Percentiles rank a stretch among this genome's conserved stretches.
These are phyloP conservation scores for Phaeoacremonium minimum DNA, from an alignment of 2,329 filamentous ascomycete genomes.

Conservation along the genomic window DNA sequence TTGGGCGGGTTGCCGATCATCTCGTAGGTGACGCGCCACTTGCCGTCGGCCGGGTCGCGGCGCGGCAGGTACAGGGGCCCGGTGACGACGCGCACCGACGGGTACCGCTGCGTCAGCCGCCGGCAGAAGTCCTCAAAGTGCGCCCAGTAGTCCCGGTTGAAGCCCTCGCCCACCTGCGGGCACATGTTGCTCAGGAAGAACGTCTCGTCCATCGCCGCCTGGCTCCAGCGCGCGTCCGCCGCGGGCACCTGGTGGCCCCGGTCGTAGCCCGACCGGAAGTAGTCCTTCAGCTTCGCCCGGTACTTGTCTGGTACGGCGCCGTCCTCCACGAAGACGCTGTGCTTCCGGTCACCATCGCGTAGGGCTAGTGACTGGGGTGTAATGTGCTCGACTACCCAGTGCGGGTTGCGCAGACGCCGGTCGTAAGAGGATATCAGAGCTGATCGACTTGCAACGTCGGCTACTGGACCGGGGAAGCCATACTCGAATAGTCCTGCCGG, in stretches of 20 bases:
- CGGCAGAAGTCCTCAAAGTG: constrained; percentile 98
- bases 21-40: constrained; percentile 95
- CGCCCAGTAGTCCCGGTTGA: constrained; percentile 99
- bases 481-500: constrained; percentile 77
- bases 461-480: constrained; percentile 86
- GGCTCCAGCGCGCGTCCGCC: constrained; percentile 93
- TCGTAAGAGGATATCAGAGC: constrained; percentile 87
- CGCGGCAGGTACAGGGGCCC: constrained; percentile 91
- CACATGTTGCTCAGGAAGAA: constrained; percentile 97
- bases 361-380: constrained; percentile 76
- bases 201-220: constrained; percentile 90
- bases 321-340: constrained; percentile 83
- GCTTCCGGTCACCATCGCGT: constrained; percentile 75
- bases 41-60: constrained; percentile 75
- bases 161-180: constrained; percentile 94
- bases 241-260: constrained; percentile 95
- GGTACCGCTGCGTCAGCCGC: constrained; percentile 73
- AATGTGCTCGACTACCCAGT: constrained; percentile 96
- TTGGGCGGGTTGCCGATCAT: constrained; percentile 91
- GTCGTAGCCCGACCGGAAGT: constrained; percentile 92
- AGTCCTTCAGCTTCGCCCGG: constrained; percentile 86
- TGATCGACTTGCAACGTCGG: constrained; percentile 72
- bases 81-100: constrained; percentile 85
- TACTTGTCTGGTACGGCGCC: constrained; percentile 75
- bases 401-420: constrained; percentile 82